phyloP scores from a whole-genome alignment of 345 rosid species.

The Citrus australasica region DNA sequence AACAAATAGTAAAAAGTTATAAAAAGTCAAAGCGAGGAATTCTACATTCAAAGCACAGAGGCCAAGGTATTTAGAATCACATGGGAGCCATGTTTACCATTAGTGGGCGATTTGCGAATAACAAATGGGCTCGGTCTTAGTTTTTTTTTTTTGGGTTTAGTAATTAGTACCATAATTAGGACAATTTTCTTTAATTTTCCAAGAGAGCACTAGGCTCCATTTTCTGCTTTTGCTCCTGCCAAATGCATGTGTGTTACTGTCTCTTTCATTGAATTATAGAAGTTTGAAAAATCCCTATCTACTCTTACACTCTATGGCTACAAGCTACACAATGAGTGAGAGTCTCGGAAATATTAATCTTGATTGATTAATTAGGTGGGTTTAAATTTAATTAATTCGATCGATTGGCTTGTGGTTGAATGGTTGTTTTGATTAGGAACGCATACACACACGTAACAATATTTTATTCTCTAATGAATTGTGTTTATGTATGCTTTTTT shows the following conservation, averaged over 20 bases:
- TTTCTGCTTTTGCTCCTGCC: background rate
- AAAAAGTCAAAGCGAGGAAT: conserved; percentile 45
- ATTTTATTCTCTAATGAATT: too few species aligned
- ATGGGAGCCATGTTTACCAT: conserved; percentile 28
- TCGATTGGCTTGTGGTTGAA: background rate
- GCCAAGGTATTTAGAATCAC: conserved; percentile 56
- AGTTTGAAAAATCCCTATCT: background rate
- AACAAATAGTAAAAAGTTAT: conserved; percentile 4
- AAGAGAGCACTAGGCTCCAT: background rate
- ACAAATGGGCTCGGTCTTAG: too few species aligned
- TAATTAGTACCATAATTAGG: background rate
- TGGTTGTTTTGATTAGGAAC: background rate
- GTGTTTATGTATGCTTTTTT: too few species aligned
- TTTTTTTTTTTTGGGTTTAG: background rate
- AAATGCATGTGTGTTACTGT: conserved; percentile 2
- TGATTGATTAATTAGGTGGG: background rate
- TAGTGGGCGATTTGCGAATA: background rate
- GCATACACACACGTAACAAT: too few species aligned
- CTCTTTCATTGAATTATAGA: conserved; percentile 2
- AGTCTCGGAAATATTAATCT: background rate
- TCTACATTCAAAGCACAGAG: conserved; percentile 47
- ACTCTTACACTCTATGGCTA: background rate
- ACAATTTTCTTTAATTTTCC: conserved; percentile 1
- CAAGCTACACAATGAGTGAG: background rate
- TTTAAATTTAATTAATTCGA: background rate